Evolutionary conservation across 2,329 filamentous ascomycete genomes (phyloP), one percentile per base, ranked within the genome.

Genomic region (Fusarium sp.): DNA sequence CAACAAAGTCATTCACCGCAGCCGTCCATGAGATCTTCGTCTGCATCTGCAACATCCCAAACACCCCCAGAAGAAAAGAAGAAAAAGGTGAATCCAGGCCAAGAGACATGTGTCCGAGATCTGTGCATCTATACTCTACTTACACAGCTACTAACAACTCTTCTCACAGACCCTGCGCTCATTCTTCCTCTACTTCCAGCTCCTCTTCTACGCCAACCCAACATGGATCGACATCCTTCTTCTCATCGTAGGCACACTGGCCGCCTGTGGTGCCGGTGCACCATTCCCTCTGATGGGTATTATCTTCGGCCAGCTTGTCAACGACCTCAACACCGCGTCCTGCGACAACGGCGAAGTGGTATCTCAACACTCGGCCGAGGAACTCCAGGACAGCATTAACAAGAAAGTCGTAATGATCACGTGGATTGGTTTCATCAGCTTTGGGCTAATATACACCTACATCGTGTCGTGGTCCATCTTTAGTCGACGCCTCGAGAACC

Each of bases 221-320:
- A 76, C 74, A 64, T 75, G 74, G 70, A 57, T 79, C 54, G 81
- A 82, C 58, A 71, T 78, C 56, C 41, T 72, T n/a, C 75, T 83
- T 43, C 73, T 83, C 35, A 11, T 77, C 13, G 65, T 75, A 25
- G 81, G 80, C 38, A 76, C 73, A 32, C 39, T 80, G 38, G 76
- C 78, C 50, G 81, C 85, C 49, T 82, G 84, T 40, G 84, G 80
- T 25, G 82, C 86, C n/a, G 87, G 86, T 42, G 79, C 86, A 5
- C 86, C 87, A 0, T 87, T 88, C 53, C 87, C 87, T 12, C 76
- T 89, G 19, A 83, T 89, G 69, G 86, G 84, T 48, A 85, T 89
- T 58, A 77, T 89, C 49, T 89, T 89, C 65, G 85, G 87, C 52
- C 78, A 88, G 72, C 81, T 89, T 6, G 79, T 89, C 60, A 85